phyloP scores from a whole-genome alignment of 176 grass and related monocot genomes.

The Musa beccarii region DNA sequence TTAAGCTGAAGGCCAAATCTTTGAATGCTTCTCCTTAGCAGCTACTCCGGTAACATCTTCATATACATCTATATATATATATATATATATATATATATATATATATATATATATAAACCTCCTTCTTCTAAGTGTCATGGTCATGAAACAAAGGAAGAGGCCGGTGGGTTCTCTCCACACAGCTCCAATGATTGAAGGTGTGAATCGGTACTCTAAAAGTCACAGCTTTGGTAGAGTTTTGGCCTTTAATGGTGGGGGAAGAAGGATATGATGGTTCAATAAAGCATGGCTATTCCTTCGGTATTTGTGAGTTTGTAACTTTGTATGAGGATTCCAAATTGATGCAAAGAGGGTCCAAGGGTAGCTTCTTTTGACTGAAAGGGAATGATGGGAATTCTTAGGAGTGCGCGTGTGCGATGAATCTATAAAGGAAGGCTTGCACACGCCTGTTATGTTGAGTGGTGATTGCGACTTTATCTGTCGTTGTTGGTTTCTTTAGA shows the following conservation, averaged over 20 bases:
- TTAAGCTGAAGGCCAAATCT: constrained; percentile 81
- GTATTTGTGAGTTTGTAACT: not conserved
- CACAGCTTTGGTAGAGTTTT: not conserved
- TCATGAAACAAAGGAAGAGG: not conserved
- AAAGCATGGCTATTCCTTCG: not conserved
- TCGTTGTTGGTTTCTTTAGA: constrained; percentile 1
- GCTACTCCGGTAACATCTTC: not conserved
- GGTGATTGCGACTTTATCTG: not conserved
- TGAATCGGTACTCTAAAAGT: constrained; percentile 2
- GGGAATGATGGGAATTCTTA: not conserved
- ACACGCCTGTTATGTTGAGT: not conserved
- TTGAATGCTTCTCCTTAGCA: constrained; percentile 45
- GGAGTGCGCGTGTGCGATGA: constrained; percentile 4
- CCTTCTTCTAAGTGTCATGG: not conserved
- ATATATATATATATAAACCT: not conserved
- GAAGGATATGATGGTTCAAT: constrained; percentile 12
- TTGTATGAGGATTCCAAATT: not conserved
- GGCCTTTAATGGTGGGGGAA: constrained; percentile 5
- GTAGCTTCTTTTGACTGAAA: constrained; percentile 1
- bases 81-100: not conserved
- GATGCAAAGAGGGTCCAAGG: not conserved
- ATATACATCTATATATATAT: not conserved
- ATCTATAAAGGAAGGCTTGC: not conserved
- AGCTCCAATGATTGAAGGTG: constrained; percentile 21
- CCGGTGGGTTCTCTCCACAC: constrained; percentile 10